phyloP scores from a whole-genome alignment of 2,329 filamentous ascomycete genomes.

The Ophiostoma sp. region DNA sequence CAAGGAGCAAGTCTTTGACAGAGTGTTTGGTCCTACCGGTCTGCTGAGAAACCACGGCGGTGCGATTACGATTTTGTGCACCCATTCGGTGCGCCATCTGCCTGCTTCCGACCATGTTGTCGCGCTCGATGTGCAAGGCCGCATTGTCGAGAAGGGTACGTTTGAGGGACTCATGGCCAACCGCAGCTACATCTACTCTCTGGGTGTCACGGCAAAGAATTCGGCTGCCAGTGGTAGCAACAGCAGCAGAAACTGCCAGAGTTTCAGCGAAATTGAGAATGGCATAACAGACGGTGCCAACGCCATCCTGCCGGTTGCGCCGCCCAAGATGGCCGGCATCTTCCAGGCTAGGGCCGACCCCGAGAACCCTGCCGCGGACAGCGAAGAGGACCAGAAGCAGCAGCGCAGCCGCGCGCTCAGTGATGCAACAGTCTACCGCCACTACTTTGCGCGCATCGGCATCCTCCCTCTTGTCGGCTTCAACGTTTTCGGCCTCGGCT shows the following conservation, averaged over 20 bases:
- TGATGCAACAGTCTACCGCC: neutral
- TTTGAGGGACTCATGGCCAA: constrained; percentile 38
- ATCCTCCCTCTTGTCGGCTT: constrained; percentile 22
- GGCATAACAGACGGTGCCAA: neutral
- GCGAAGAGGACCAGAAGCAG: neutral
- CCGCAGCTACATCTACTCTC: constrained; percentile 38
- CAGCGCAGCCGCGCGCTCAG: neutral
- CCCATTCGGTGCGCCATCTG: constrained; percentile 38
- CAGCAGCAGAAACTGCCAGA: neutral
- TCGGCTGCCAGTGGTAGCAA: neutral
- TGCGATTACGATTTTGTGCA: constrained; percentile 34
- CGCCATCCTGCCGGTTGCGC: neutral
- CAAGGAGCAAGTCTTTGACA: constrained; percentile 38
- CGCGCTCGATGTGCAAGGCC: constrained; percentile 39
- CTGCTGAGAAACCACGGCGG: constrained; percentile 1
- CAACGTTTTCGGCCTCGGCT: constrained; percentile 23
- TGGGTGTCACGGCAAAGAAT: constrained; percentile 32
- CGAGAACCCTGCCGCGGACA: neutral
- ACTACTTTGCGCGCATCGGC: neutral
- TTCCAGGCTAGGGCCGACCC: neutral
- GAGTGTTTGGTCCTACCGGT: constrained; percentile 34
- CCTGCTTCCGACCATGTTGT: constrained; percentile 44
- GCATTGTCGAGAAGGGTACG: constrained; percentile 41
- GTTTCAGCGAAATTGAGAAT: neutral
- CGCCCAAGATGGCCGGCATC: neutral